Base-by-base conservation (phyloP, 23 red algal genomes). In the Agarophyton chilense region DNA sequence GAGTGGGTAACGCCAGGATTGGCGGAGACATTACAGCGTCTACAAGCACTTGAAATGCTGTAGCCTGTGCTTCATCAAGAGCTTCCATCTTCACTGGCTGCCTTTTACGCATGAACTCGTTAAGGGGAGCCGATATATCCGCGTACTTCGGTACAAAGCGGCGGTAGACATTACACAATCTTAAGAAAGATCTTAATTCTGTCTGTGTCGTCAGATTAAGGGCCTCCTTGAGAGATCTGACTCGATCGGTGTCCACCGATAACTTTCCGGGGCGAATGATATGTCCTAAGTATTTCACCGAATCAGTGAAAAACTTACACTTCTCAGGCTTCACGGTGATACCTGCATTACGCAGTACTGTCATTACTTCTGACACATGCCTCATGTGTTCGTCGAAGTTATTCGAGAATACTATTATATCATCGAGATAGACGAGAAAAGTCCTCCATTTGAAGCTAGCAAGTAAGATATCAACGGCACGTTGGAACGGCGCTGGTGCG, bases 151-250 rank as follows among this genome's bases (percentile, higher is more conserved):
- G 36, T 4, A 72, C 34, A 28, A 31, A 72, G 21, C 65, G 29
- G 22, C 65, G 19, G 65, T 72, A 72, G 36, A 72, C 65, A 35
- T 72, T 72, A 11, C 65, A 26, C 7, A 79, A 6, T 26, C 74
- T 39, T 40, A 79, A 14, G 74, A 79, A 79, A 28, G 40, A 50
- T 16, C 41, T n/a, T 34, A 51, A 16, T 24, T 79, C 17, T 79
- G 21, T 51, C 32, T 79, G 31, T 28, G 52, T 31, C 14, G 0
- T 62, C 54, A 62, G 36, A 50, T 50, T 34, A 4, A 31, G 22
- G 4, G 28, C 65, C 43, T 35, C 29, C 5, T 33, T 33, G 18
- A 72, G 28, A 7, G 65, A 21, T 35, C 18, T 16, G 29, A 72
- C 2, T 2, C 19, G 65, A 43, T 2, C 65, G 2, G 22, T 4